phyloP scores from a whole-genome alignment of 2,329 filamentous ascomycete genomes.

The Purpureocillium lavendulum region DNA sequence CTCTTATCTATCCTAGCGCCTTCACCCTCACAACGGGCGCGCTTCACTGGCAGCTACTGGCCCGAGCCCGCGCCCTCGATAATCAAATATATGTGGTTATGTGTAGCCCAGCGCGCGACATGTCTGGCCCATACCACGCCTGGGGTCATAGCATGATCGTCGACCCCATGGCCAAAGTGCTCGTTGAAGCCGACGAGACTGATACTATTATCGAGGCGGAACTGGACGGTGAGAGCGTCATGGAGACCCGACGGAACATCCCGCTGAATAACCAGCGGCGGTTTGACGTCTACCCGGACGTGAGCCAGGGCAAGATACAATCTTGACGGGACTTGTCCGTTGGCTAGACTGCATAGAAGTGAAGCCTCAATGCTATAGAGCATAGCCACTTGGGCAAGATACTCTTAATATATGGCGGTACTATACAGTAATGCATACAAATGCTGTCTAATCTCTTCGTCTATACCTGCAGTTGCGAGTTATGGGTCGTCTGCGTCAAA shows the following conservation, averaged over 20 bases:
- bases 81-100: conserved; percentile 91
- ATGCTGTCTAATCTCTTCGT: too few species aligned
- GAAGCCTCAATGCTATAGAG: too few species aligned
- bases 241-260: conserved; percentile 71
- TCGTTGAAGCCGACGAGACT: conserved; percentile 68
- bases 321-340: conserved; percentile 1
- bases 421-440: too few species aligned
- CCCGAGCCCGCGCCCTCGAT: conserved; percentile 75
- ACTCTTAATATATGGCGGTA: too few species aligned
- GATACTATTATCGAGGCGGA: conserved; percentile 72
- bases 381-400: too few species aligned
- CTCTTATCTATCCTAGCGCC: conserved; percentile 84
- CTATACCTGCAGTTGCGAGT: too few species aligned
- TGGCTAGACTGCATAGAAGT: too few species aligned
- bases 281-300: conserved; percentile 93
- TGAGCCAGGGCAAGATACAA: conserved; percentile 53
- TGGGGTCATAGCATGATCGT: conserved; percentile 88
- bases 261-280: conserved; percentile 77
- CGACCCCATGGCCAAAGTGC: conserved; percentile 78
- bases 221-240: conserved; percentile 59
- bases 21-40: conserved; percentile 93
- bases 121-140: conserved; percentile 70
- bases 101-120: conserved; percentile 82
- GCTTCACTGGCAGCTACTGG: conserved; percentile 83
- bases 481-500: too few species aligned